Base-by-base conservation (phyloP, 495 filamentous ascomycete genomes). In the Tuber magnatum region DNA sequence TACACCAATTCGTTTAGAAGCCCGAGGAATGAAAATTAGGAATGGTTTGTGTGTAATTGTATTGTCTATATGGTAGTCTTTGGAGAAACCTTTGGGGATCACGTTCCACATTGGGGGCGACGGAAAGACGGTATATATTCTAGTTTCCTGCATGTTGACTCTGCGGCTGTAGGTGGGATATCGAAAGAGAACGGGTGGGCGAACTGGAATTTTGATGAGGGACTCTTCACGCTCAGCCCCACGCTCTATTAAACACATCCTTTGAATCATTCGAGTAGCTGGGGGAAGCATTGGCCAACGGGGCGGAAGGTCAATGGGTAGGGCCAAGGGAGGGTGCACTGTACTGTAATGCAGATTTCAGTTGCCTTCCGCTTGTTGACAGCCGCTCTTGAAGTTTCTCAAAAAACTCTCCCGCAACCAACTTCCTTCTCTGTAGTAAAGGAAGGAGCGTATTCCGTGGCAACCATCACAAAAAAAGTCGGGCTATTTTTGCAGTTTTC, bases 121-220 rank as follows among this genome's bases (percentile, higher is more conserved):
- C 70, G 40, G 73, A 71, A 48, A 75, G 75, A 75, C 9, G n/a
- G 3, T 46, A 12, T 14, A n/a, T 75, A 78, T 73, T 46, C 71
- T 43, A 77, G 76, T 72, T 70, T 70, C 72, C 70, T 79, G 70
- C 77, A 79, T 72, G 72, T 72, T 73, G 73, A 69, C 35, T 78
- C 76, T 79, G 77, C 71, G 76, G 77, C 76, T 79, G 74, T 75
- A 77, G 77, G 56, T 6, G 28, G 28, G 56, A 35, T 78, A 79
- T 74, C 72, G 56, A 79, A 70, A 72, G 70, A 43, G 71, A 71
- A 71, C 73, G 76, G 75, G 72, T 75, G 70, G 77, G 73, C 48
- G 70, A 51, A 78, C 72, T 78, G 48, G 76, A 65, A 39, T 65
- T 41, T 22, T 44, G 61, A 48, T 70, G 71, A 76, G 24, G 69